Evolutionary conservation across 176 grass and related monocot genomes (phyloP), one percentile per base, ranked within the genome.

Genomic region (Oryza officinalis): DNA sequence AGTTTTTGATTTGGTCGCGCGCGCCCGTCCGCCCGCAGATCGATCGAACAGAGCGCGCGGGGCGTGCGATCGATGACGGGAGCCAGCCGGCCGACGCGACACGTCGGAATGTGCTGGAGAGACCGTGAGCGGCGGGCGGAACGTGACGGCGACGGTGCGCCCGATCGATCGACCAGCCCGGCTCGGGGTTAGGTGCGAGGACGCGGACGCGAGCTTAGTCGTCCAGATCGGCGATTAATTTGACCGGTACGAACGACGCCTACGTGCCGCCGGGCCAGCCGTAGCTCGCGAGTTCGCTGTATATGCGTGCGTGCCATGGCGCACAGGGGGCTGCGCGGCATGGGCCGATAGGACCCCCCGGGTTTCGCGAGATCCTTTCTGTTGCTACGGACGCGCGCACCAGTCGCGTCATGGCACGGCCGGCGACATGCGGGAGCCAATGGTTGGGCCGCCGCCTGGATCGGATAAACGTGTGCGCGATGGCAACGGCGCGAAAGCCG

Each of bases 31-130:
- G 49, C 45, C 65, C 22, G 75, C 33, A 22, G n/a, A 61, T 38
- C 52, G 52, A 57, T n/a, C 20, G 2, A 57, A 57, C 52, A 20
- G 52, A n/a, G 7, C 6, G 18, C 52, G 52, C 52, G 52, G 49
- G 6, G 2, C 52, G 50, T 4, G 73, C 35, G 82, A 14, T 59
- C 43, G 23, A 13, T 13, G 76, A 47, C 37, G 20, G 1, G 77
- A 23, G 70, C 70, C 31, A 44, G n/a, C 11, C 87, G 77, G 52
- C 14, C 15, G 47, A 50, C 6, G 52, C 52, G 52, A 77, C 85
- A 81, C 81, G 89, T 91, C 65, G 76, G 89, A 47, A 72, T 87
- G 71, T 78, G 81, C 76, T 91, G 85, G 85, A 87, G 76, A 80
- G 81, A 84, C 65, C 76, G 63, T 74, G 85, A 76, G 80, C 74